Evolutionary conservation across 2,329 filamentous ascomycete species (phyloP).

Genomic region (Furcasterigmium furcatum): DNA sequence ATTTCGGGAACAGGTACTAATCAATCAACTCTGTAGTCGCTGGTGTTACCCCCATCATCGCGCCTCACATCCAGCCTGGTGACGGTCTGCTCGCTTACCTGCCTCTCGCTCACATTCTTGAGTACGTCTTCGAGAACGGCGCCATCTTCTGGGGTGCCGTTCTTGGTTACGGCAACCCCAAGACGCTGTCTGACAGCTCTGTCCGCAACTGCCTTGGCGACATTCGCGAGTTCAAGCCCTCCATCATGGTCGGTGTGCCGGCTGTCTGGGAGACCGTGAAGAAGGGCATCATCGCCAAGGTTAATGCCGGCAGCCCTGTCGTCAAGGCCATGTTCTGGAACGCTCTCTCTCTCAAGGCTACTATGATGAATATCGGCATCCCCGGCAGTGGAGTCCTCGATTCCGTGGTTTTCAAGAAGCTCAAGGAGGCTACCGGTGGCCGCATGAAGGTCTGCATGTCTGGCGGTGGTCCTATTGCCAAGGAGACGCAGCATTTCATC

Average conservation of each 20-base stretch:
- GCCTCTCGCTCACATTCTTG: conserved; percentile 83
- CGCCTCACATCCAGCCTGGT: conserved; percentile 72
- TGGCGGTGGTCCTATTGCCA: conserved; percentile 79
- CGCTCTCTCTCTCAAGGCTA: conserved; percentile 49
- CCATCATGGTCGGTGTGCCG: conserved; percentile 80
- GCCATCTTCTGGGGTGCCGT: conserved; percentile 81
- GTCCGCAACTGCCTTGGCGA: conserved; percentile 86
- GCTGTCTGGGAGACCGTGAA: conserved; percentile 90
- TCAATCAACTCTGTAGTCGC: conserved; percentile 50
- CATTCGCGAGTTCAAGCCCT: conserved; percentile 81
- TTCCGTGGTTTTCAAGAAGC: conserved; percentile 81
- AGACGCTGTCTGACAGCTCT: conserved; percentile 77
- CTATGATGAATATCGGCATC: conserved; percentile 49
- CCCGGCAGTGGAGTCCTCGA: conserved; percentile 70
- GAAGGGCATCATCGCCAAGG: conserved; percentile 80
- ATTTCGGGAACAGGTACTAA: conserved; percentile 4
- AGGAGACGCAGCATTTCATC: conserved; percentile 83
- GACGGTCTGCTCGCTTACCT: conserved; percentile 82
- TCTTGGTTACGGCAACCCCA: conserved; percentile 86
- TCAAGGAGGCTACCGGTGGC: conserved; percentile 86
- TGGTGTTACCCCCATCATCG: conserved; percentile 74
- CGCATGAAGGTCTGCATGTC: conserved; percentile 79
- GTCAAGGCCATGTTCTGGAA: conserved; percentile 73
- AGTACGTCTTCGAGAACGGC: conserved; percentile 87
- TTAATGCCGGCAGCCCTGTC: conserved; percentile 65